A percentile compares a stretch with the other conserved stretches of the same genome.
phyloP scores from a whole-genome alignment of 768 basidiomycete genomes.

The Mycena vitilis region DNA sequence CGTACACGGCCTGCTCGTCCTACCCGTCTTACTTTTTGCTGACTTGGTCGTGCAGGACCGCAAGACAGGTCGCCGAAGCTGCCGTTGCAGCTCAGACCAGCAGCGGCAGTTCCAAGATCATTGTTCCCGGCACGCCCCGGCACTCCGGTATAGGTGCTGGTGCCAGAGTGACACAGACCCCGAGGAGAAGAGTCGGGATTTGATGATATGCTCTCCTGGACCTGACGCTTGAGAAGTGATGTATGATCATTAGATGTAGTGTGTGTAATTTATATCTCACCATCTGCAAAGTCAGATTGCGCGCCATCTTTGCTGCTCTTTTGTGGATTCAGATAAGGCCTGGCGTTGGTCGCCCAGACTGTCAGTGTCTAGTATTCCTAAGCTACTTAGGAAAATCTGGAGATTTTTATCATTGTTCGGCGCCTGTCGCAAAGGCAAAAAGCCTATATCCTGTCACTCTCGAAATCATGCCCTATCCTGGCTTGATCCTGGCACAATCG shows the following conservation, averaged over 20 bases:
- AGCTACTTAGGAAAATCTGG: too few species aligned
- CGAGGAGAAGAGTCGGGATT: constrained; percentile 78
- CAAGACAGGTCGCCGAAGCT: constrained; percentile 72
- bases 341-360: too few species aligned
- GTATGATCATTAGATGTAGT: not conserved
- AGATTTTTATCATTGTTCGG: too few species aligned
- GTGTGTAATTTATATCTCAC: not conserved
- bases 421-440: too few species aligned
- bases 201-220: constrained; percentile 42
- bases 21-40: not conserved
- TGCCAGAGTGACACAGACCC: constrained; percentile 76
- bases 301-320: too few species aligned
- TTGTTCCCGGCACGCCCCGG: constrained; percentile 84
- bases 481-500: too few species aligned
- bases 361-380: too few species aligned
- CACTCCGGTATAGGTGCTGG: constrained; percentile 76
- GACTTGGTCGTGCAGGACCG: constrained; percentile 55
- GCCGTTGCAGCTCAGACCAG: constrained; percentile 66
- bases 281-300: not conserved
- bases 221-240: not conserved
- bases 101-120: constrained; percentile 68
- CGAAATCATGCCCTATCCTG: too few species aligned
- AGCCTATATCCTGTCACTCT: too few species aligned
- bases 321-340: too few species aligned
- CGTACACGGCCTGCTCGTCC: constrained; percentile 38